A percentile compares a stretch with the other conserved stretches of the same genome.
Conservation (phyloP, 1,284 basidiomycete species). For the Jaminaea rosea region DNA sequence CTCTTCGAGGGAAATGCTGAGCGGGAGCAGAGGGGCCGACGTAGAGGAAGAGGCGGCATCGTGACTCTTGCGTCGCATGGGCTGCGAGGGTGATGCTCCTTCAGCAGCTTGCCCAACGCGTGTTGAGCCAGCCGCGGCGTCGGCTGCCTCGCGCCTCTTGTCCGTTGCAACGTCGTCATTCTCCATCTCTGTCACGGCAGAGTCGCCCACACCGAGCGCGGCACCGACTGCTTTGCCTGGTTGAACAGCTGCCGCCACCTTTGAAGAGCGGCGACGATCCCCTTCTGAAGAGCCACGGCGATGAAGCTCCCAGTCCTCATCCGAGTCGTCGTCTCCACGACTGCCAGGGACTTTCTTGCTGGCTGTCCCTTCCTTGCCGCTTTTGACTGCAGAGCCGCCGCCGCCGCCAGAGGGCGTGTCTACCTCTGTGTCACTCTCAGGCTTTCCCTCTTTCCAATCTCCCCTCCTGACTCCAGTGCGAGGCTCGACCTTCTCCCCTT, state of each 20-base stretch:
- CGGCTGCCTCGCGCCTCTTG: not conserved
- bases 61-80: constrained; percentile 1
- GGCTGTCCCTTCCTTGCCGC: constrained; percentile 15
- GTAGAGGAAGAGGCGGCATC: not conserved
- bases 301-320: constrained; percentile 4
- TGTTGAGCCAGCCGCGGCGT: not conserved
- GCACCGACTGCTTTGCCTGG: not conserved
- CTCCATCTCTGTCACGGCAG: not conserved
- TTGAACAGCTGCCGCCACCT: not conserved
- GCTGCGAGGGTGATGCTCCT: not conserved
- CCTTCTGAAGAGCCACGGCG: not conserved
- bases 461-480: constrained; percentile 16
- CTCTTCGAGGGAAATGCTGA: constrained; percentile 29
- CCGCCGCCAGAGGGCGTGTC: not conserved
- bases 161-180: not conserved
- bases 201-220: constrained; percentile 3
- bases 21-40: constrained; percentile 12
- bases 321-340: constrained; percentile 19
- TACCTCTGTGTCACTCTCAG: constrained; percentile 4
- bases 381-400: constrained; percentile 9
- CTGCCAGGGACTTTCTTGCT: too few relatives aligned
- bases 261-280: constrained; percentile 2
- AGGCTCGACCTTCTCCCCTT: constrained; percentile 22
- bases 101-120: not conserved
- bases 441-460: not conserved